Conservation (phyloP, 2,329 filamentous ascomycete species). For the Coniochaeta hoffmannii region DNA sequence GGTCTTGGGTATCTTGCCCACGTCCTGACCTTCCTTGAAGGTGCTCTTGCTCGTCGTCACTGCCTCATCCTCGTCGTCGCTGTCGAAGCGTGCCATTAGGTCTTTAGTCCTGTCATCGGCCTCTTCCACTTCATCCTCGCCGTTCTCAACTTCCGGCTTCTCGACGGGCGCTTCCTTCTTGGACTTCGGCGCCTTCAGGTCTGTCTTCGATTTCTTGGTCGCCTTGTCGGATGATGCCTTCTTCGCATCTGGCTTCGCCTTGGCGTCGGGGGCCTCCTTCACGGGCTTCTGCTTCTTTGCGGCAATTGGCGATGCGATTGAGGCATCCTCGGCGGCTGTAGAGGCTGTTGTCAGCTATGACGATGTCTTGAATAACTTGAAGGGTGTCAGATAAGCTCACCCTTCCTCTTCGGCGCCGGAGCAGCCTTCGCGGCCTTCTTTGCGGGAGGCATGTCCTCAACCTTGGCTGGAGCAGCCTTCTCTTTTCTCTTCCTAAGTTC, state of each 20-base stretch:
- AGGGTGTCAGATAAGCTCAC: slow-evolving; percentile 5
- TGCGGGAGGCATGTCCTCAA: slow-evolving; percentile 5
- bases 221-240: slow-evolving; percentile 6
- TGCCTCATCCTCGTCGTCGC: slow-evolving; percentile 14
- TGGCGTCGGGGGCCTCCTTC: slow-evolving; percentile 3
- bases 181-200: neutral
- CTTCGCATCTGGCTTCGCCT: neutral
- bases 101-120: slow-evolving; percentile 17
- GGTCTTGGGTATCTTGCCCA: slow-evolving; percentile 37
- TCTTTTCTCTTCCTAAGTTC: slow-evolving; percentile 18
- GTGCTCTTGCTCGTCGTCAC: slow-evolving; percentile 8
- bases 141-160: slow-evolving; percentile 4
- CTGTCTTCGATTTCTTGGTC: slow-evolving; percentile 6
- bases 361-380: neutral
- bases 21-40: slow-evolving; percentile 20
- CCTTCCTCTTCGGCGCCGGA: slow-evolving; percentile 18
- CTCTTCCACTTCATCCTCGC: slow-evolving; percentile 14
- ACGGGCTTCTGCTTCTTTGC: slow-evolving; percentile 19
- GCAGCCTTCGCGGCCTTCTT: slow-evolving; percentile 7
- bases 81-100: slow-evolving; percentile 16
- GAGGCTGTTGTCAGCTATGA: neutral
- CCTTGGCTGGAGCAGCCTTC: slow-evolving; percentile 8
- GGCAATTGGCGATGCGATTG: slow-evolving; percentile 12
- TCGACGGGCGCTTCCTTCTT: slow-evolving; percentile 6
- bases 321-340: slow-evolving; percentile 16